phyloP scores from a whole-genome alignment of 306 rosid species.

The Cyamopsis tetragonoloba region DNA sequence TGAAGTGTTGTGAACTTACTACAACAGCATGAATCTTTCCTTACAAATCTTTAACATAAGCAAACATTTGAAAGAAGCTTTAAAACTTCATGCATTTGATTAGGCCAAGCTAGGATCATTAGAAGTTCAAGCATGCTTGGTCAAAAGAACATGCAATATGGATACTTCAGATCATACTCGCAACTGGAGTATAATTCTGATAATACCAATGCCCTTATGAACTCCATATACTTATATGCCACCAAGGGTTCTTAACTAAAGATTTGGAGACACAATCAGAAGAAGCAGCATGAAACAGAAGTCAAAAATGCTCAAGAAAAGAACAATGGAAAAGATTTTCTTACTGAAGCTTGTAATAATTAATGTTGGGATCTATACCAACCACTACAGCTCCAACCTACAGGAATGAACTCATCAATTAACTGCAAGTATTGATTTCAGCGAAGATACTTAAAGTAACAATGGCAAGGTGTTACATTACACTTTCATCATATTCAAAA shows the following conservation, averaged over 20 bases:
- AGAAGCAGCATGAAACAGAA: constrained; percentile 9
- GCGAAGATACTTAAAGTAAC: constrained; percentile 25
- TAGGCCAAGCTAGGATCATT: constrained; percentile 2
- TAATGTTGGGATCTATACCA: constrained; percentile 77
- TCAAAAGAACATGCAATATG: background rate
- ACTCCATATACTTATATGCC: constrained; percentile 1
- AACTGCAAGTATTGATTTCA: constrained; percentile 17
- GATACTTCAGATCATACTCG: constrained; percentile 8
- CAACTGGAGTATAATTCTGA: background rate
- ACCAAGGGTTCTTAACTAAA: constrained; percentile 11
- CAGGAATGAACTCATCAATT: constrained; percentile 27
- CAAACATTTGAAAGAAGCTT: constrained; percentile 22
- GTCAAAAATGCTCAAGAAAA: background rate
- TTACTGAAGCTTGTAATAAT: constrained; percentile 98
- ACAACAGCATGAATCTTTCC: background rate
- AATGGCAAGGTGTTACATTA: constrained; percentile 46
- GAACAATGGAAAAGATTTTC: constrained; percentile 25
- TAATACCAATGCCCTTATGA: background rate
- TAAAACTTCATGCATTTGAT: background rate
- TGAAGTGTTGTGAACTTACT: background rate
- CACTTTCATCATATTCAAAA: constrained; percentile 86
- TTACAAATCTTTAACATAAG: background rate
- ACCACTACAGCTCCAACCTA: constrained; percentile 99
- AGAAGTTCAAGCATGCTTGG: constrained; percentile 4
- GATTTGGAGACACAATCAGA: constrained; percentile 4